Base-by-base conservation (phyloP, 2,329 filamentous ascomycete species). In the Penicillium thymicola region DNA sequence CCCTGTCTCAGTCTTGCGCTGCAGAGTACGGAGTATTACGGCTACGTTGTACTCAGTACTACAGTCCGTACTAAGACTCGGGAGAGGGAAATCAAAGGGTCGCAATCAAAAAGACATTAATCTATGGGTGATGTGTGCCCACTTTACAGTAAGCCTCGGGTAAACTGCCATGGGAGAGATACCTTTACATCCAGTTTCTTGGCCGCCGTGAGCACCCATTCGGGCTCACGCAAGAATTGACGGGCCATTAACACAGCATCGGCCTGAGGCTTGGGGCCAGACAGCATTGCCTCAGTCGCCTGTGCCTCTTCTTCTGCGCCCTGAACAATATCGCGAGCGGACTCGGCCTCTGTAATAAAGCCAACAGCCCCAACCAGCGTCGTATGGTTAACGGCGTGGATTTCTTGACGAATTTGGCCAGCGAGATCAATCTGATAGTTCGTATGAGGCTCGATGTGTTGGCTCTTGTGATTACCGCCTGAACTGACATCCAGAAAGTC, bases 171-270 rank as follows among this genome's bases (percentile, higher is more conserved):
- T 5, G 80, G 79, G 70, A 78, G 77, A 0, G 75, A 73, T 51
- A 82, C 70, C 57, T 81, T 75, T 0, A 82, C 72, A 4, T 74
- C 76, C 56, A 83, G 58, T 62, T 76, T 72, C 70, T 76, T 78
- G 9, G 79, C 81, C 1, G 82, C 79, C 41, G 67, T 78, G 36
- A 83, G 59, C 28, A 82, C 81, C 81, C 81, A 82, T 60, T 82
- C 80, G 0, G 81, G 79, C 67, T 83, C 81, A 8, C 81, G 71
- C 74, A 83, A 75, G 57, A 83, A 83, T 59, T 83, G 81, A 42
- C 80, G 72, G 0, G 77, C 81, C 36, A 83, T 74, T n/a, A 83
- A 61, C 25, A 82, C 72, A 0, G 78, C 76, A 71, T 83, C 81
- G 0, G 80, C 73, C 36, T 65, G 66, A 1, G 72, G 70, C 28